phyloP scores from a whole-genome alignment of 495 filamentous ascomycete genomes.

The Sporormia fimetaria region DNA sequence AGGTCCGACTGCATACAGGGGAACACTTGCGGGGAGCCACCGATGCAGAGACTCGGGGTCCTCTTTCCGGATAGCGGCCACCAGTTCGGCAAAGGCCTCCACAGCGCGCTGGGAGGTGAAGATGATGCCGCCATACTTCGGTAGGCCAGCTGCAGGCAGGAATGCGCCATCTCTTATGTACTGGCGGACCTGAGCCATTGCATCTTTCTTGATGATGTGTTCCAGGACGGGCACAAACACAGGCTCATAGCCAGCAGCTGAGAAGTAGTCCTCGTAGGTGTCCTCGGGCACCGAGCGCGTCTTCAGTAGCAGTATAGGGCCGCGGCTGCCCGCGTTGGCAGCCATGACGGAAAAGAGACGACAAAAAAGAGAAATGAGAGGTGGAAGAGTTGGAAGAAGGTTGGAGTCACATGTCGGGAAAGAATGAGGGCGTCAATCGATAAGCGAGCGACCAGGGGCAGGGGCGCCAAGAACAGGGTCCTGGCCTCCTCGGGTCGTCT shows the following conservation, averaged over 20 bases:
- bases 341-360: slow-evolving; percentile 14
- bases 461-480: no score
- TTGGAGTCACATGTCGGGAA: no score
- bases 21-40: slow-evolving; percentile 39
- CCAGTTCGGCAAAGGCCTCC: slow-evolving; percentile 64
- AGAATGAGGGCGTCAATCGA: no score
- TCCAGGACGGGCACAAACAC: slow-evolving; percentile 76
- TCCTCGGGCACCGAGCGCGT: slow-evolving; percentile 70
- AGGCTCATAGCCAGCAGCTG: slow-evolving; percentile 43
- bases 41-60: slow-evolving; percentile 10
- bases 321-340: slow-evolving; percentile 8
- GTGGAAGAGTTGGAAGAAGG: no score
- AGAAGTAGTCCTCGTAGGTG: slow-evolving; percentile 67
- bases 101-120: slow-evolving; percentile 94
- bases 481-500: no score
- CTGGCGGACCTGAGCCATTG: slow-evolving; percentile 37
- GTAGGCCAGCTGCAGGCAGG: neutral
- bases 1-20: slow-evolving; percentile 83
- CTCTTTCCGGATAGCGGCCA: slow-evolving; percentile 34
- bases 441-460: no score
- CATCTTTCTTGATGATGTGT: slow-evolving; percentile 47
- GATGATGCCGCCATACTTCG: slow-evolving; percentile 68
- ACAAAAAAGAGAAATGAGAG: no score
- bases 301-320: slow-evolving; percentile 72
- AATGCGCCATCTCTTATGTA: slow-evolving; percentile 32